Evolutionary conservation across 352 stramenopile genomes (phyloP).

Genomic region (Pythium utonaiense): DNA sequence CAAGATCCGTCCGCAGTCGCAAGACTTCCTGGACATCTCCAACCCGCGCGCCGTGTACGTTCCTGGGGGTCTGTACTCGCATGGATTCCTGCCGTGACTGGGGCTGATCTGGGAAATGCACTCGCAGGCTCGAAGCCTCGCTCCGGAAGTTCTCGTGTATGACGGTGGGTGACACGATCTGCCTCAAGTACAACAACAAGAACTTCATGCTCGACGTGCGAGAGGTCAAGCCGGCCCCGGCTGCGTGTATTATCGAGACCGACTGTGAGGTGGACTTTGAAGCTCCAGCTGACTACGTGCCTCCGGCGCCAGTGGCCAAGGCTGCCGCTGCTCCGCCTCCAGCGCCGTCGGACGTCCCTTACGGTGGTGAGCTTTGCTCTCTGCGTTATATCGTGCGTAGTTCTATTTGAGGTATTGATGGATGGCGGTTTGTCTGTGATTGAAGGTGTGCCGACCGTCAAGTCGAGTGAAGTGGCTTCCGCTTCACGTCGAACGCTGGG

Average conservation of each 20-base stretch:
- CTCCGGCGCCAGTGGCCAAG: constrained; percentile 31
- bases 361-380: constrained; percentile 36
- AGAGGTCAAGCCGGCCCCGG: constrained; percentile 94
- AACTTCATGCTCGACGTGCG: constrained; percentile 98
- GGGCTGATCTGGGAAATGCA: neutral
- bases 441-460: constrained; percentile 66
- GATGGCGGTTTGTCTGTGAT: neutral
- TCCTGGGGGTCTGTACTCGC: neutral
- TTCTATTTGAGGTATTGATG: neutral
- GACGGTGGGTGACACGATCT: constrained; percentile 98
- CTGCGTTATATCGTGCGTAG: neutral
- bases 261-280: constrained; percentile 99
- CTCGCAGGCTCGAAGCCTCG: constrained; percentile 63
- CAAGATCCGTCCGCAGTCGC: constrained; percentile 97
- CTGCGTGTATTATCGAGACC: constrained; percentile 99
- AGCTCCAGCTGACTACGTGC: constrained; percentile 86
- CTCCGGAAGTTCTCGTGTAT: constrained; percentile 95
- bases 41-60: constrained; percentile 97
- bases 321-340: constrained; percentile 25
- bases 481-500: constrained; percentile 34
- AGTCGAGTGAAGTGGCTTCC: constrained; percentile 37
- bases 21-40: constrained; percentile 98
- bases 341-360: constrained; percentile 46
- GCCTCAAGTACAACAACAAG: constrained; percentile 98
- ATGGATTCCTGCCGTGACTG: neutral